Percentiles rank a stretch among this genome's conserved stretches.
These are phyloP conservation scores for Aspergillus vadensis DNA, from an alignment of 2,329 filamentous ascomycete genomes.

Conservation along the genomic window DNA sequence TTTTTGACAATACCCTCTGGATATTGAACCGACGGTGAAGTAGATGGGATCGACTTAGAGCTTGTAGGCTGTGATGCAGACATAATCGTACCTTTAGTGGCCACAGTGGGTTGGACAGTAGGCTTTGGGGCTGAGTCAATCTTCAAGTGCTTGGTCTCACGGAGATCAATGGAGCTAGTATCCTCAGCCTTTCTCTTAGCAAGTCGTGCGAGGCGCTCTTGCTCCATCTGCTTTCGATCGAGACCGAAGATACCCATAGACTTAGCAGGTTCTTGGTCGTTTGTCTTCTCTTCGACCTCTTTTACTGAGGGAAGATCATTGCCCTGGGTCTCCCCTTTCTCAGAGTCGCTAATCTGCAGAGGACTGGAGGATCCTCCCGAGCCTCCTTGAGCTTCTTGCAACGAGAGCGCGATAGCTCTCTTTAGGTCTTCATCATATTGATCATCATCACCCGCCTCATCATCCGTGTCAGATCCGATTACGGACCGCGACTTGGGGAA, in stretches of 20 bases:
- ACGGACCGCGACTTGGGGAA: conserved; percentile 33
- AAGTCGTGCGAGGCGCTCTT: conserved; percentile 72
- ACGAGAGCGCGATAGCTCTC: conserved; percentile 37
- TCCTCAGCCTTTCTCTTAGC: conserved; percentile 58
- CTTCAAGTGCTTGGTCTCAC: conserved; percentile 27
- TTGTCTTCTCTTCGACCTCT: not conserved
- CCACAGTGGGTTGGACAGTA: not conserved
- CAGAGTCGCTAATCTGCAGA: not conserved
- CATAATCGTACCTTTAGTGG: not conserved
- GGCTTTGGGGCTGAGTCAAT: conserved; percentile 10
- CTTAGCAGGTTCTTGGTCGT: not conserved
- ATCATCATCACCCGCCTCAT: conserved; percentile 21
- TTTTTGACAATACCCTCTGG: conserved; percentile 72
- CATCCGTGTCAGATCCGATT: conserved; percentile 29
- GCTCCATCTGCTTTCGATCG: conserved; percentile 81
- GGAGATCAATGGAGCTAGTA: conserved; percentile 31
- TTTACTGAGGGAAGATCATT: not conserved
- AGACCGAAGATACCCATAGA: conserved; percentile 54
- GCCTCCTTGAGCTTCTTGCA: conserved; percentile 26
- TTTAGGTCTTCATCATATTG: conserved; percentile 40
- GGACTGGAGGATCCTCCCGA: conserved; percentile 1
- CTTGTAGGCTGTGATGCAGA: not conserved
- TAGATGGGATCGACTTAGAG: conserved; percentile 15
- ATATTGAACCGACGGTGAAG: conserved; percentile 46
- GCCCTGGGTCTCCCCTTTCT: not conserved